Base-by-base conservation (phyloP, 2,329 filamentous ascomycete species). In the Penicillium aurantiogriseum region DNA sequence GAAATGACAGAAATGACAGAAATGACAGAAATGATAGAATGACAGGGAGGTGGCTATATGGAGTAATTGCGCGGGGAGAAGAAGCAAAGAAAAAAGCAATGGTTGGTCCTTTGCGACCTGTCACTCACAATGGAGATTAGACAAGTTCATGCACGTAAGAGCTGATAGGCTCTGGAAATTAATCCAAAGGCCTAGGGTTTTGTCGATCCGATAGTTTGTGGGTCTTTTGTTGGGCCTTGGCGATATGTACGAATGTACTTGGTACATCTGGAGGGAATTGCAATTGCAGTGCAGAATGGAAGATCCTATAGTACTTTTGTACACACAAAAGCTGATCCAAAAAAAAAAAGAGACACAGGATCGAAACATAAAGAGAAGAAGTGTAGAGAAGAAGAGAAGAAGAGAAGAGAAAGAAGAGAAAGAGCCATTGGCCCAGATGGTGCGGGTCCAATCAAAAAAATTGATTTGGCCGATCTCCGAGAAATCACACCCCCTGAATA, bases 51-150 rank as follows among this genome's bases (percentile, higher is more conserved):
- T 11, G 5, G 2, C 33, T 17, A 36, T 52, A 56, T 43, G 57
- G 10, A 29, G 59, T 57, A 52, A 52, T 57, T 60, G 54, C 50
- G 52, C 51, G 53, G 52, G 40, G 13, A 17, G 33, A 35, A 35
- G 15, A 7, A 35, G 33, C 33, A 35, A 51, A 58, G 38, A 35
- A 54, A 60, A 60, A 60, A 50, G 42, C 39, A 51, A 53, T 39
- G 23, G 33, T 55, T 39, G 23, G 33, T 55, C 17, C n/a, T 11
- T 39, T 64, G 59, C 19, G 69, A 72, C 65, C 63, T 71, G 67
- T 72, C 70, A 71, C 31, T 55, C 50, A 31, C 47, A 56, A 51
- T 45, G 36, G 15, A 53, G 47, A 57, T 54, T 15, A 25, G 53
- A 27, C 35, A 27, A 33, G 11, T 42, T 45, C 23, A 25, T 48